Conservation (phyloP, 140 eudicot genomes). For the Ambrosia hybrid region DNA sequence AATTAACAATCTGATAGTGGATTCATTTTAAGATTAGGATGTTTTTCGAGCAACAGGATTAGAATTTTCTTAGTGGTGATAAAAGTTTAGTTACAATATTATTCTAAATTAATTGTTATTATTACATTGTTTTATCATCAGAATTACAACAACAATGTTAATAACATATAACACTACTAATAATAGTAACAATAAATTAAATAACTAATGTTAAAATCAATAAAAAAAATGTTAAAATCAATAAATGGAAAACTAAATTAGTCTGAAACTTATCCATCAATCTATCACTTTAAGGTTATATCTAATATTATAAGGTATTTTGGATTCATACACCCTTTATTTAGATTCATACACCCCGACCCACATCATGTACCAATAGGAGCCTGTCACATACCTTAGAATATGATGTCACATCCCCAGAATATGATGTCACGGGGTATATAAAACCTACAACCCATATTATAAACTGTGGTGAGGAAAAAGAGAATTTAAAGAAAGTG, state of each 20-base stretch:
- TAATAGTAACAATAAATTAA: too few relatives aligned
- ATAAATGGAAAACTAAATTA: not conserved
- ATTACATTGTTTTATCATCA: not conserved
- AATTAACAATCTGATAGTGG: not conserved
- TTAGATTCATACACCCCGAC: too few relatives aligned
- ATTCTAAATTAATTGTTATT: too few relatives aligned
- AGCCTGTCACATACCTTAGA: too few relatives aligned
- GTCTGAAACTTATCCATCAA: not conserved
- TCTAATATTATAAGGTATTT: not conserved
- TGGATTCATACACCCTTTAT: too few relatives aligned
- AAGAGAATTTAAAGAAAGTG: constrained; percentile 1
- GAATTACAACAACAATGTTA: too few relatives aligned
- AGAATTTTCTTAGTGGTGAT: too few relatives aligned
- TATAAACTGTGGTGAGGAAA: not conserved
- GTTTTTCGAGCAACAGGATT: not conserved
- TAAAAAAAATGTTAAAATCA: not conserved
- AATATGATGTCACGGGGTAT: too few relatives aligned
- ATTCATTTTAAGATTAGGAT: not conserved
- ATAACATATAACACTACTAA: too few relatives aligned
- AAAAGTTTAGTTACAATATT: not conserved
- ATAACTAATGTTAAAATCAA: not conserved
- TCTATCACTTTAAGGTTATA: not conserved
- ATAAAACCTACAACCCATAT: not conserved
- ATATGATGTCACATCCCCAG: too few relatives aligned
- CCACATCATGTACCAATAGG: too few relatives aligned